Conservation (phyloP, 2,329 filamentous ascomycete species). For the Fusarium oxysporum region DNA sequence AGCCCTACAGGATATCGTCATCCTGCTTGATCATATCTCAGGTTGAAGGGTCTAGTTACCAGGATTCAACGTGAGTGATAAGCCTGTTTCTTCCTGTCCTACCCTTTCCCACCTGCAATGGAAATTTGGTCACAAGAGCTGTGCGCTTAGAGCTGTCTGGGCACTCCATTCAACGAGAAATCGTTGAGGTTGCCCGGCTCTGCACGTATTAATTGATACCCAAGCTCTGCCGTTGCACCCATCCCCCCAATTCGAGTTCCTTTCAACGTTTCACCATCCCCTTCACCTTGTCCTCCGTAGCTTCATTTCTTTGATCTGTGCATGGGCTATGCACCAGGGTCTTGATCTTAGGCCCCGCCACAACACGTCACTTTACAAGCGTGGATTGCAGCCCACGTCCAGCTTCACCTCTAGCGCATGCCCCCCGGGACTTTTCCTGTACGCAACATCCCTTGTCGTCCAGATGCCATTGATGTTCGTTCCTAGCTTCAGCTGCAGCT, state of each 20-base stretch:
- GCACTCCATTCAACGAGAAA: not conserved
- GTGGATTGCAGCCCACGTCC: slow-evolving; percentile 43
- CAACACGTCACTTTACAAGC: slow-evolving; percentile 45
- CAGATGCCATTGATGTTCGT: slow-evolving; percentile 25
- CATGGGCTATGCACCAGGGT: slow-evolving; percentile 30
- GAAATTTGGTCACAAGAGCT: slow-evolving; percentile 4
- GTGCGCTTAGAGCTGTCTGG: not conserved
- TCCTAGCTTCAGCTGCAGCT: slow-evolving; percentile 17
- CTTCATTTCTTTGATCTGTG: slow-evolving; percentile 25
- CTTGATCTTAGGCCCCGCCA: slow-evolving; percentile 43
- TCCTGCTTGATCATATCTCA: slow-evolving; percentile 30
- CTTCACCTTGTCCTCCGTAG: slow-evolving; percentile 6
- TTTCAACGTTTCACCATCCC: not conserved
- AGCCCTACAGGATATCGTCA: slow-evolving; percentile 23
- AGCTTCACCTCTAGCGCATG: slow-evolving; percentile 40
- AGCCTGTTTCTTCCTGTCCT: slow-evolving; percentile 18
- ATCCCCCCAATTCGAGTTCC: not conserved
- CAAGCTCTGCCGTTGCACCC: not conserved
- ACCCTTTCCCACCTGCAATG: slow-evolving; percentile 3
- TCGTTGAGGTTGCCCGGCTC: not conserved
- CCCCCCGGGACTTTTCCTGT: slow-evolving; percentile 31
- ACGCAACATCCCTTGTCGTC: slow-evolving; percentile 34
- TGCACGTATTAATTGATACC: not conserved
- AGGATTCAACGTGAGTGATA: slow-evolving; percentile 35
- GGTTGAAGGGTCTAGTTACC: slow-evolving; percentile 21